Evolutionary conservation across 495 filamentous ascomycete species (phyloP).

Genomic region (Aspergillus leporis): DNA sequence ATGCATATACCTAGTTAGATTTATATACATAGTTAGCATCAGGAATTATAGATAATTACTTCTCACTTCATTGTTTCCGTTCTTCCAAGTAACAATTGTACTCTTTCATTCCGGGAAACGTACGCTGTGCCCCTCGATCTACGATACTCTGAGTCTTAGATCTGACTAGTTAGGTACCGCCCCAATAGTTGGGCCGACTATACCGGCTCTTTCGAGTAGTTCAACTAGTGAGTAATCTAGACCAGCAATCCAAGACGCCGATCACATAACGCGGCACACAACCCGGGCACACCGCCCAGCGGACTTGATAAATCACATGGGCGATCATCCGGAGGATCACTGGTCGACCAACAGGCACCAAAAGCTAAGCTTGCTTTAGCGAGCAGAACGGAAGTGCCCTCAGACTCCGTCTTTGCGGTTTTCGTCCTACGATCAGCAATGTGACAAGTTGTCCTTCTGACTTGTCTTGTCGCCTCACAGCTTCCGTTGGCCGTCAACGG

Average conservation of each 20-base stretch:
- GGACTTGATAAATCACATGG: conserved; percentile 8
- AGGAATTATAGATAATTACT: conserved; percentile 1
- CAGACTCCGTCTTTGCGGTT: not conserved
- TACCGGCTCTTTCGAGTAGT: not conserved
- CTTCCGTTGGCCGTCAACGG: not conserved
- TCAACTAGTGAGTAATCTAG: conserved; percentile 2
- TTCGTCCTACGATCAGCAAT: not conserved
- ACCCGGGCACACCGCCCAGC: conserved; percentile 6
- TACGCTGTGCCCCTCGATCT: not conserved
- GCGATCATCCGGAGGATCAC: conserved; percentile 5
- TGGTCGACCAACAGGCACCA: not conserved
- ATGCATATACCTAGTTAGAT: conserved; percentile 11
- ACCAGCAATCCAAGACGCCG: conserved; percentile 2
- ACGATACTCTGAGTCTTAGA: not conserved
- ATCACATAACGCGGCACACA: conserved; percentile 1
- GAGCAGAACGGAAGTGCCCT: too few relatives aligned
- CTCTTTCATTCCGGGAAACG: not conserved
- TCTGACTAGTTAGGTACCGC: not conserved
- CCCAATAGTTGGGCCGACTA: conserved; percentile 13
- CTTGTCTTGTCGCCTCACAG: conserved; percentile 1
- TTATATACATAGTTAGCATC: not conserved
- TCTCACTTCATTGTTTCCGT: not conserved
- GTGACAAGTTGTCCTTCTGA: conserved; percentile 1
- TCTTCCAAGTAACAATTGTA: not conserved
- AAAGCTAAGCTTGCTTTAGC: not conserved